These are phyloP conservation scores for Parachlorella kessleri DNA, from an alignment of 139 green algal genomes.

Conservation along the genomic window DNA sequence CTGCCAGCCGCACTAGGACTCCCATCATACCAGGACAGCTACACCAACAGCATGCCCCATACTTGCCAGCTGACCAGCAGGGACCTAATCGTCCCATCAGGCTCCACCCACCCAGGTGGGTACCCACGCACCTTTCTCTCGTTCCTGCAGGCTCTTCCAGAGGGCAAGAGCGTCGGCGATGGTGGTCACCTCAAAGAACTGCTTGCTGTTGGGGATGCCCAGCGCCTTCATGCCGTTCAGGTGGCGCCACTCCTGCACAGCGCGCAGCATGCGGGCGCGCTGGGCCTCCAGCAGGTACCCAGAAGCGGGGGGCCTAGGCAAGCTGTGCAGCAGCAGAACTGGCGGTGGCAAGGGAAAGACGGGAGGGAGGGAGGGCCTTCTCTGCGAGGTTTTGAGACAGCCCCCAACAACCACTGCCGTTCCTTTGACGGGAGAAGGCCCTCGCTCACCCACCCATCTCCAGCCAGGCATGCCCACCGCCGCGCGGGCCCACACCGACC, in stretches of 20 bases:
- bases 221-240: slow-evolving; percentile 92
- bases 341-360: too few species aligned
- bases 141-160: slow-evolving; percentile 78
- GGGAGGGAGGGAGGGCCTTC: too few species aligned
- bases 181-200: slow-evolving; percentile 93
- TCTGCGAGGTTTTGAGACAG: too few species aligned
- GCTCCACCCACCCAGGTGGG: not conserved
- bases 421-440: too few species aligned
- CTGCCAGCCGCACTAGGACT: too few species aligned
- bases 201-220: slow-evolving; percentile 96
- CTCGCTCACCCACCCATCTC: too few species aligned
- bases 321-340: too few species aligned
- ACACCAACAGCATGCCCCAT: not conserved
- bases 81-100: not conserved
- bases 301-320: too few species aligned
- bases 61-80: not conserved
- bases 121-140: slow-evolving; percentile 16
- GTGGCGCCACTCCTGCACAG: slow-evolving; percentile 77
- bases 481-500: not conserved
- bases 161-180: slow-evolving; percentile 90
- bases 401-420: too few species aligned
- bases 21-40: too few species aligned
- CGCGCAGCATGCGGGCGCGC: too few species aligned
- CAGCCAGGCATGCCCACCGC: not conserved
- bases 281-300: too few species aligned